Evolutionary conservation across 2,329 filamentous ascomycete species (phyloP), one percentile per base, ranked within the genome.

Genomic region (Aureobasidium pullulans): DNA sequence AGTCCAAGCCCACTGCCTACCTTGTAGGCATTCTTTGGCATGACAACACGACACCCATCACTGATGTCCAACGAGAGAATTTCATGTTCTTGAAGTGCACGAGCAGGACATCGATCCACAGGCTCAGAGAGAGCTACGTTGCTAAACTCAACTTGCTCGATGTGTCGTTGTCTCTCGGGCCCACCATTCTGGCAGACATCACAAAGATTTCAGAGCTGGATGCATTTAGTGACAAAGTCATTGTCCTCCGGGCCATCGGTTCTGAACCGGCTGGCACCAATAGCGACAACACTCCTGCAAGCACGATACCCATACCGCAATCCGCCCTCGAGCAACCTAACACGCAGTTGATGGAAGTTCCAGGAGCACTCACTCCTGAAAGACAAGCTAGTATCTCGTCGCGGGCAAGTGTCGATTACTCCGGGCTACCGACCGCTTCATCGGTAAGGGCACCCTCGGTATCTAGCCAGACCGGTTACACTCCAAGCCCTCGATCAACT

Each of bases 41-140:
- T 23, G 60, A 60, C 19, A 31, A 37, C 13, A 34, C 58, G 2
- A 28, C 19, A 54, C 62, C 19, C 63, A 66, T 43, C 57, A 66
- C 16, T 66, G 64, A 32, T 32, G 59, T 3, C 61, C 61, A 4
- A 36, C 64, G 3, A 56, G 66, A 1, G 68, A 73, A 48, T 72
- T 46, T 74, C 49, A 56, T 72, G 1, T 76, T 73, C 71, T 66
- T 74, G 59, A 70, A 70, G 37, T 67, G 65, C 15, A 65, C 70
- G n/a, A 70, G 72, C 61, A 65, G 70, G 66, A 28, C 31, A 11
- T 23, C 7, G 13, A 58, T 63, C 40, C 62, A 6, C 42, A 63
- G 64, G 15, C 46, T 72, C 28, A 60, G 70, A 28, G 63, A 66
- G 15, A 52, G 69, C 8, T 66, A 65, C 48, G 59, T 63, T 11